These are phyloP conservation scores for Psilocybe subaeruginosa DNA, from an alignment of 768 basidiomycete species.

Conservation along the genomic window DNA sequence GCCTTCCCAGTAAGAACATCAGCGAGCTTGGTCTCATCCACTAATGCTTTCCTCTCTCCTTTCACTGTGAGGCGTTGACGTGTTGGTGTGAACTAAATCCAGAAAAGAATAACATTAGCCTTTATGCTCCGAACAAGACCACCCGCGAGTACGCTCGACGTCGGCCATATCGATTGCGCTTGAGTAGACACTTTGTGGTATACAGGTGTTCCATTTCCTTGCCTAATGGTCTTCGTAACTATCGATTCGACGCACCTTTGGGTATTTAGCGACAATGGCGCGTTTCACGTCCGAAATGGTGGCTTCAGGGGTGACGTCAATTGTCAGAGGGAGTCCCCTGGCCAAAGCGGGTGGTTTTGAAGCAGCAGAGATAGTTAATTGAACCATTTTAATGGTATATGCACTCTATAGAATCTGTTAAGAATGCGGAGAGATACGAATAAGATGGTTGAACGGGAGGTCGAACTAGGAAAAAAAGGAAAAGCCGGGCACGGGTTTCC, in stretches of 20 bases:
- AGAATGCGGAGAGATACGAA: too few species aligned
- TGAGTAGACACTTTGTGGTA: neutral
- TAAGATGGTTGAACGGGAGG: too few species aligned
- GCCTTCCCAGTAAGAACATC: constrained; percentile 51
- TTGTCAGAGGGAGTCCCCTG: constrained; percentile 49
- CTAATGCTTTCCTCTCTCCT: constrained; percentile 61
- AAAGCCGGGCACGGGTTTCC: neutral
- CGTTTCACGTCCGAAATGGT: constrained; percentile 74
- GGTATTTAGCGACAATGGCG: constrained; percentile 50
- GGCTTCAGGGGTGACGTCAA: constrained; percentile 51
- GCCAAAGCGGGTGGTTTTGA: constrained; percentile 51
- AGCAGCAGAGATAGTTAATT: constrained; percentile 55
- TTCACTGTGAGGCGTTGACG: constrained; percentile 77
- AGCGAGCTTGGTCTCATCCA: constrained; percentile 63
- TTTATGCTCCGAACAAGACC: neutral
- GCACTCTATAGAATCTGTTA: neutral
- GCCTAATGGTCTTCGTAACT: too few species aligned
- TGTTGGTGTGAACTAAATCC: constrained; percentile 61
- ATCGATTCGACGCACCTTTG: constrained; percentile 31
- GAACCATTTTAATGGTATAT: constrained; percentile 29
- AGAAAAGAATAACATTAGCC: neutral
- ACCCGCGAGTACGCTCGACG: neutral
- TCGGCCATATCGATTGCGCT: neutral
- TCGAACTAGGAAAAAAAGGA: neutral
- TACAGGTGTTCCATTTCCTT: too few species aligned